Evolutionary conservation across 345 rosid genomes (phyloP).

Genomic region (Eucalyptus paniculata): DNA sequence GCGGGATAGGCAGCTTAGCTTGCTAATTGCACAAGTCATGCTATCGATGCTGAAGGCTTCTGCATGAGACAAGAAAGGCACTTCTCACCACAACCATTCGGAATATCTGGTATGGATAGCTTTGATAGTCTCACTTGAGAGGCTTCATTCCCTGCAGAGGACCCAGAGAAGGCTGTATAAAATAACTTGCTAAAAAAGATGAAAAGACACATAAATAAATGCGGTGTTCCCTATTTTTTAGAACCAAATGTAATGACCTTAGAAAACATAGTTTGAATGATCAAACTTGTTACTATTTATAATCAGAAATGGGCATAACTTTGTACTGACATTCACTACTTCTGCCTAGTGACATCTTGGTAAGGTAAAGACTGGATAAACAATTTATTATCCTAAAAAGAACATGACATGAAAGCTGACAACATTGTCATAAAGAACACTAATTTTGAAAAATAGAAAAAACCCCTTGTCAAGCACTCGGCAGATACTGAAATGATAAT

Average conservation of each 20-base stretch:
- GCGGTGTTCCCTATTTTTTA: background rate
- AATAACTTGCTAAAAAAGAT: background rate
- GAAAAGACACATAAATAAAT: background rate
- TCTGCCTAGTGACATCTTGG: background rate
- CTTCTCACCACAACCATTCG: background rate
- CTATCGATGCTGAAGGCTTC: background rate
- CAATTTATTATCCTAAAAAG: background rate
- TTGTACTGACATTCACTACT: background rate
- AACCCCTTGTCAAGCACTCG: background rate
- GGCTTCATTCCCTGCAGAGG: conserved; percentile 68
- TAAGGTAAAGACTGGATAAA: background rate
- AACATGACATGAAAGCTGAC: background rate
- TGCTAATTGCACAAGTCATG: background rate
- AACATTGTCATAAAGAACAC: background rate
- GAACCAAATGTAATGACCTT: background rate
- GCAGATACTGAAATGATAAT: background rate
- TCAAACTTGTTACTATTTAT: background rate
- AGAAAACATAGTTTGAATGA: background rate
- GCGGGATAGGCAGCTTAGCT: background rate
- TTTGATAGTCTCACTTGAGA: conserved; percentile 33
- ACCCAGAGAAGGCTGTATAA: background rate
- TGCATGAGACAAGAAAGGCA: background rate
- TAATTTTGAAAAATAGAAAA: background rate
- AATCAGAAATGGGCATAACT: background rate
- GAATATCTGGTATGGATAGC: background rate